A percentile compares a stretch with the other conserved stretches of the same genome.
These are phyloP conservation scores for Aspergillus biplanus DNA, from an alignment of 495 filamentous ascomycete genomes.

Conservation along the genomic window DNA sequence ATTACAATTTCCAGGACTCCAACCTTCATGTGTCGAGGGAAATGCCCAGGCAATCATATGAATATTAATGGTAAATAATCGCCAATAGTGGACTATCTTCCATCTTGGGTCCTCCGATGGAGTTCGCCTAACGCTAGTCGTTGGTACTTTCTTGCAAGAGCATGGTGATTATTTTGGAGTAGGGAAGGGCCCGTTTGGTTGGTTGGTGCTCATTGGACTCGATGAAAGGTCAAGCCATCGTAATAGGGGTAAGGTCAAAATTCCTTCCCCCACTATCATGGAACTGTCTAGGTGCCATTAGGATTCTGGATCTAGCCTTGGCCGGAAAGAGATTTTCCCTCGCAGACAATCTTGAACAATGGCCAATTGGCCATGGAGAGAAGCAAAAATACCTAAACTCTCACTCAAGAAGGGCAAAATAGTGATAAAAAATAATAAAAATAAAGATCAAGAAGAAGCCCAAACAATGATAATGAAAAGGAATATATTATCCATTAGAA, in stretches of 20 bases:
- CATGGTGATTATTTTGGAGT: no score
- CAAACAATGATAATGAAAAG: background rate
- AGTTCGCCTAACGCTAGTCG: background rate
- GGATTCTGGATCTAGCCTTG: slow-evolving; percentile 9
- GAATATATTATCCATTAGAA: background rate
- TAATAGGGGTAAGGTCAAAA: slow-evolving; percentile 17
- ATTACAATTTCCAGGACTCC: background rate
- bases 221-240: slow-evolving; percentile 4
- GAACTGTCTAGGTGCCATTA: slow-evolving; percentile 12
- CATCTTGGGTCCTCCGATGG: no score
- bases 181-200: background rate
- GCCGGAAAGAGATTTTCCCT: slow-evolving; percentile 6
- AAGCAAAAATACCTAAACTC: background rate
- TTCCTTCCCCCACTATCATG: slow-evolving; percentile 15
- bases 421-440: background rate
- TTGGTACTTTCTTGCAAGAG: background rate
- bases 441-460: background rate
- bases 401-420: background rate
- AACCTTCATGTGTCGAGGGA: background rate
- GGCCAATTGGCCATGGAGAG: no score
- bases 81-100: no score
- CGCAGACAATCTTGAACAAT: background rate
- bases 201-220: slow-evolving; percentile 2
- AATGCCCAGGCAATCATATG: background rate
- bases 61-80: no score